These are phyloP conservation scores for Cystobasidium tubakii DNA, from an alignment of 768 basidiomycete genomes.

Conservation along the genomic window DNA sequence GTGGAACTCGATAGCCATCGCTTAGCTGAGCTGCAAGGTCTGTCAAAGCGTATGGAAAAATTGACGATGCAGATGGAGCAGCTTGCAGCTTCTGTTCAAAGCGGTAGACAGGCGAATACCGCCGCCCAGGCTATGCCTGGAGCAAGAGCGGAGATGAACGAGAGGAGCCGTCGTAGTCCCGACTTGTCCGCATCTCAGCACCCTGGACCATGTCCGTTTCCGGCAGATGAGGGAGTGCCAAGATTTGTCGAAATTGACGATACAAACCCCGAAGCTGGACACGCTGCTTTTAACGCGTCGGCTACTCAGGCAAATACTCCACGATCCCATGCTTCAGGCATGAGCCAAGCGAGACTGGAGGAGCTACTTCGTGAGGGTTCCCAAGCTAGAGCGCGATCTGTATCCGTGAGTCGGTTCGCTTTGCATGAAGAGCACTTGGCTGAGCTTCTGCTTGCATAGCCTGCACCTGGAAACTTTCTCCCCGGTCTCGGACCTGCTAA, in stretches of 20 bases:
- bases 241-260: not conserved
- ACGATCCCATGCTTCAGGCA: not conserved
- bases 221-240: not conserved
- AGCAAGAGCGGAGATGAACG: not conserved
- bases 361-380: not conserved
- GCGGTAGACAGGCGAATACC: not conserved
- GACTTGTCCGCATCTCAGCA: not conserved
- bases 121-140: not conserved
- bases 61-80: not conserved
- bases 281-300: not conserved
- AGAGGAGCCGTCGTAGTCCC: not conserved
- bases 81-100: not conserved
- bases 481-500: constrained; percentile 63
- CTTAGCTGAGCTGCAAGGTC: not conserved
- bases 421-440: too few species aligned
- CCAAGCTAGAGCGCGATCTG: not conserved
- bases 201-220: not conserved
- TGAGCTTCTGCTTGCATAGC: too few species aligned
- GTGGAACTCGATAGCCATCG: constrained; percentile 12
- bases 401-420: not conserved
- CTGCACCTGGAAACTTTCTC: constrained; percentile 45
- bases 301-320: not conserved
- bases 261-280: not conserved
- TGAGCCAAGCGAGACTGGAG: not conserved
- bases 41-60: not conserved